Base-by-base conservation (phyloP, 2,329 filamentous ascomycete genomes). In the Aureobasidium sp. region DNA sequence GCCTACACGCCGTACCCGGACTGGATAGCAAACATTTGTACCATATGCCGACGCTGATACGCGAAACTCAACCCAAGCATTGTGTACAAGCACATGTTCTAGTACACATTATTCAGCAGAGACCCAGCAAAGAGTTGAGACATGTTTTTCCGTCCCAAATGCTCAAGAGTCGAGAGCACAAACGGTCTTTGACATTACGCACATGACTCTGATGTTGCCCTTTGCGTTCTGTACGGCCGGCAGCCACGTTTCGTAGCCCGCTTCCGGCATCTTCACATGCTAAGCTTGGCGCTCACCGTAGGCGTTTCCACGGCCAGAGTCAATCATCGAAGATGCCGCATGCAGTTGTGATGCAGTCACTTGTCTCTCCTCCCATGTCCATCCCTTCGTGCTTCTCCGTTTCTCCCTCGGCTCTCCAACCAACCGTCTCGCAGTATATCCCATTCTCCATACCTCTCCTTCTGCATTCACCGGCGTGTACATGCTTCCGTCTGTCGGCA, bases 381-480 rank as follows among this genome's bases (percentile, higher is more conserved):
- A 35, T 45, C 53, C 53, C 53, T 57, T 55, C 51, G 37, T 55
- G 51, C 51, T 55, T 55, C 51, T 55, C 51, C 51, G 51, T 43
- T 57, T 55, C 37, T 35, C 40, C 40, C 46, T 57, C 53, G 53
- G 53, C 53, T 57, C 53, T 57, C 53, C 53, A 57, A 25, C 29
- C 53, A 57, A 57, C 53, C 53, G 53, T 35, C 37, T 57, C 53
- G 40, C 53, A 57, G 53, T n/a, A 54, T 31, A 42, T 33, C 38
- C 51, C 25, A 31, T 43, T 37, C 15, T 43, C 38, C 51, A 43
- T 25, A 37, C 38, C 38, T 43, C 35, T 43, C 27, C 19, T 17
- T n/a, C n/a, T 43, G 51, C n/a, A 27, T 27, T 40, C 49, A 53
- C 49, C 37, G 51, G 37, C n/a, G 8, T 57, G 53, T 40, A 57